Conservation (phyloP, 345 rosid genomes). For the Populus tremula region DNA sequence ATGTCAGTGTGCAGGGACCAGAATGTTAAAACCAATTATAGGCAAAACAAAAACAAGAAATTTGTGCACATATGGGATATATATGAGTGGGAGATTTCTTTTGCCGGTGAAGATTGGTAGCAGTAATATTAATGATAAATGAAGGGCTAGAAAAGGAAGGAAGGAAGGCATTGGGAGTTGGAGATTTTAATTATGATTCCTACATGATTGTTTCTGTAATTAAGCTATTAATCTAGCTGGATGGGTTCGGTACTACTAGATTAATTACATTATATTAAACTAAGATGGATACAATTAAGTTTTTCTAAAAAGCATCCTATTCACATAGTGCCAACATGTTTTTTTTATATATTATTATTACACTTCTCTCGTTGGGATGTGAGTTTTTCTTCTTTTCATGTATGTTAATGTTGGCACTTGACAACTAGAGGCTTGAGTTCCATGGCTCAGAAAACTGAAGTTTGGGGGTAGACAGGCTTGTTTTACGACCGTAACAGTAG, state of each 20-base stretch:
- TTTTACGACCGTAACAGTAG: neutral
- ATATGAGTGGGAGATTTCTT: neutral
- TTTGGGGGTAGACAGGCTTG: neutral
- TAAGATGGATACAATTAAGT: neutral
- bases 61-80: neutral
- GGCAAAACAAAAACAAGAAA: neutral
- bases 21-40: neutral
- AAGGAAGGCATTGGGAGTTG: neutral
- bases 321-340: neutral
- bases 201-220: neutral
- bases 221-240: neutral
- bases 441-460: neutral
- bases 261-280: neutral
- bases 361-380: neutral
- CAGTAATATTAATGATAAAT: neutral
- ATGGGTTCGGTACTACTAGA: neutral
- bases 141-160: neutral
- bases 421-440: neutral
- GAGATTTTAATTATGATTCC: neutral
- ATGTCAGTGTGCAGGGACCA: neutral
- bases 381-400: neutral
- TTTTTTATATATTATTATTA: too few relatives aligned
- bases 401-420: neutral
- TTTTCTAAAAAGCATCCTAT: neutral
- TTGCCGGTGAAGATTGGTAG: neutral